Conservation (phyloP, 2,329 filamentous ascomycete genomes). For the Chaetothyriales sp. region DNA sequence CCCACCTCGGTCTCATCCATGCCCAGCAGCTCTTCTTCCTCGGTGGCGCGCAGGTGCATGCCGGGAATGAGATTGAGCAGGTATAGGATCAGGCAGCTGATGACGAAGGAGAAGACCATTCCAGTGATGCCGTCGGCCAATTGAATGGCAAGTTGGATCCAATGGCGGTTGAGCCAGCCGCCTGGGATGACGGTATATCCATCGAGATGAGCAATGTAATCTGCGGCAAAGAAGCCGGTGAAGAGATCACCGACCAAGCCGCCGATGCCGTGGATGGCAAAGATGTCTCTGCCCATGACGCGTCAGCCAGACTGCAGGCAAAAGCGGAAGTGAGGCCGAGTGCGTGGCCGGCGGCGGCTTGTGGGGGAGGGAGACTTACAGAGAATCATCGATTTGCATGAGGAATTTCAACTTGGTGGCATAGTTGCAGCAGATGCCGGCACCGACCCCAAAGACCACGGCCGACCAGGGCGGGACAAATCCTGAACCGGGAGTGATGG, state of each 20-base stretch:
- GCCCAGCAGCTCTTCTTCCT: conserved; percentile 42
- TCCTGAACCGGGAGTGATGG: conserved; percentile 77
- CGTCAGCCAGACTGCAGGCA: too few species aligned
- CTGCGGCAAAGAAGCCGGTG: conserved; percentile 44
- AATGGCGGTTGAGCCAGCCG: conserved; percentile 40
- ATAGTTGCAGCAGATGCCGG: conserved; percentile 35
- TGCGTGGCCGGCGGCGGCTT: too few species aligned
- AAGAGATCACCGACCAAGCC: conserved; percentile 44
- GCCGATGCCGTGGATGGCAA: conserved; percentile 47
- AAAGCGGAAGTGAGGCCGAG: too few species aligned
- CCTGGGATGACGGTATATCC: conserved; percentile 35
- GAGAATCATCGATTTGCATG: conserved; percentile 42
- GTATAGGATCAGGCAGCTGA: conserved; percentile 41
- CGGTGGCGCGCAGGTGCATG: conserved; percentile 40
- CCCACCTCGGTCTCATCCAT: conserved; percentile 71
- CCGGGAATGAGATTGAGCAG: conserved; percentile 46
- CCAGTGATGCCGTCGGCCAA: conserved; percentile 45
- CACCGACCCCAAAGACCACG: conserved; percentile 40
- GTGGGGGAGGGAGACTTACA: conserved; percentile 19
- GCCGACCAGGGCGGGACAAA: conserved; percentile 61
- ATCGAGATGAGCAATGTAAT: conserved; percentile 38
- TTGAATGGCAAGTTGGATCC: conserved; percentile 43
- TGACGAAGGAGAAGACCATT: conserved; percentile 41
- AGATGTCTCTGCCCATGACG: conserved; percentile 32
- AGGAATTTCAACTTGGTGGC: conserved; percentile 38